Conservation (phyloP, 2,329 filamentous ascomycete genomes). For the Sporothrix humicola region DNA sequence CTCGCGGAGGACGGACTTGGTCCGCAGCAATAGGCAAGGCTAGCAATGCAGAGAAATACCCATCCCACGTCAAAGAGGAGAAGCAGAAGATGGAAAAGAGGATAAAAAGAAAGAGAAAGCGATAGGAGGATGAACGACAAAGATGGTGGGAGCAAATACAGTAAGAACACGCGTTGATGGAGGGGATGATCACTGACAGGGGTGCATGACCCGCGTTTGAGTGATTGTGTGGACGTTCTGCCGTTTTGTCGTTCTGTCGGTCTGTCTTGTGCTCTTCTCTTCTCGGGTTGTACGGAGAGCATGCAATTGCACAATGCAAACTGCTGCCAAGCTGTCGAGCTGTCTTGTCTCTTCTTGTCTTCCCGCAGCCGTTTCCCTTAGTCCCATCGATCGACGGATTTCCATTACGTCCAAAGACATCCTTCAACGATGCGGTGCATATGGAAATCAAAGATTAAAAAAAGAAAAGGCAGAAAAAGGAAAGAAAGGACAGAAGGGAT, state of each 20-base stretch:
- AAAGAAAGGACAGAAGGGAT: background rate
- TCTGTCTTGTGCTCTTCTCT: background rate
- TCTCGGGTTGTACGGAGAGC: background rate
- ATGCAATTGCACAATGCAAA: background rate
- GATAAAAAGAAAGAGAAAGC: background rate
- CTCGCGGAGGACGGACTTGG: slow-evolving; percentile 10
- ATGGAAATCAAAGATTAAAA: background rate
- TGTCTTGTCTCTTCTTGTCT: slow-evolving; percentile 6
- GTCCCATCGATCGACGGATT: slow-evolving; percentile 11
- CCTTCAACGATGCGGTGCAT: background rate
- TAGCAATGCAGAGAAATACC: background rate
- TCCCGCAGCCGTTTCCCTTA: slow-evolving; percentile 8
- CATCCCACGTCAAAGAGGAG: background rate
- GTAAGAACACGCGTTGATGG: slow-evolving; percentile 25
- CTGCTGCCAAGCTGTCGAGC: background rate
- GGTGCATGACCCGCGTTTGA: slow-evolving; percentile 9
- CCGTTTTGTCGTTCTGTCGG: background rate
- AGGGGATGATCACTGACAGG: slow-evolving; percentile 22
- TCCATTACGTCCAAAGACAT: background rate
- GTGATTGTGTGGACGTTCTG: background rate
- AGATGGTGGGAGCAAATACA: background rate
- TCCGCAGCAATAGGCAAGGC: background rate
- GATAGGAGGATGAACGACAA: too few species aligned
- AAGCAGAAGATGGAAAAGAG: background rate
- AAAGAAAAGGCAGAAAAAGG: too few species aligned